Evolutionary conservation across 345 rosid genomes (phyloP), one percentile per base, ranked within the genome.

Genomic region (Murraya paniculata): DNA sequence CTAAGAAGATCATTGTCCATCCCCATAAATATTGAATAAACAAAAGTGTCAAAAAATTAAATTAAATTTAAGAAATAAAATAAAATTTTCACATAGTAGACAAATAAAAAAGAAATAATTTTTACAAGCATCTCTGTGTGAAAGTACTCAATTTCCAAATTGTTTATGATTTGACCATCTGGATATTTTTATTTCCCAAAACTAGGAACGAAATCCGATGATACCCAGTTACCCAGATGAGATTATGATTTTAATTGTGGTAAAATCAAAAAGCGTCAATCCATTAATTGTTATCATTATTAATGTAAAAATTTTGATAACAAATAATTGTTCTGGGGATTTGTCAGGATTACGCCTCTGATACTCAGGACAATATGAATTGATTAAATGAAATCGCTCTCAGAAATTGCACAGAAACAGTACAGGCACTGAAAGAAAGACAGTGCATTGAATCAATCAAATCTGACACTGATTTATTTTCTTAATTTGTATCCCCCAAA

Each of bases 1-100:
- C 82, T 78, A 74, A 50, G 83, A 83, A 86, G 83, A 86, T 82
- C 83, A 77, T 76, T 85, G 87, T 77, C 88, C 89, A 88, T 80
- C 85, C 89, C 87, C 83, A 83, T 77, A 68, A 84, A 80, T 62
- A 65, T 45, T 45, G 50, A 45, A 11, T 10, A 11, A 53, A 2
- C n/a, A 56, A 36, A 31, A 18, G 68, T 18, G 38, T 41, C 14
- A 68, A 10, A 28, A 55, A 21, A 2, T 31, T 21, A 35, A 57
- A 19, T 25, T 41, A 57, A 45, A 25, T 16, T 11, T 27, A 39
- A 28, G 7, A 19, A 11, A 57, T 35, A 71, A 45, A 78, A 48
- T 27, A 39, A 16, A 50, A 64, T 14, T 27, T 14, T 5, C 7
- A n/a, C 16, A 11, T 3, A 68, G 56, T 68, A 11, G 27, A 79